These are phyloP conservation scores for Panaeolus papilionaceus DNA, from an alignment of 768 basidiomycete genomes.

Conservation along the genomic window DNA sequence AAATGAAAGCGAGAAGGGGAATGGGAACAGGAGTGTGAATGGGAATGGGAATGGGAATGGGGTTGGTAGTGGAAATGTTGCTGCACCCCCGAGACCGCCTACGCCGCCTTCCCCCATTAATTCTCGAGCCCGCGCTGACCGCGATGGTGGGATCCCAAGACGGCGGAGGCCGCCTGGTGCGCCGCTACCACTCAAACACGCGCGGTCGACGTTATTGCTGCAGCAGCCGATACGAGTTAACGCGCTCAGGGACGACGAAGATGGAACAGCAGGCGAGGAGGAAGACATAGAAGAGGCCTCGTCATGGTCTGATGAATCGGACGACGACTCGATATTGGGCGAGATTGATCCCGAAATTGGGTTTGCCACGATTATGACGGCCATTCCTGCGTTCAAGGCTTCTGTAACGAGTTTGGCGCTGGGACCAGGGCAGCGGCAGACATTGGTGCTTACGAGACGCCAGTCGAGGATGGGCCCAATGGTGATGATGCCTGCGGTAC, in stretches of 20 bases:
- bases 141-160: constrained; percentile 3
- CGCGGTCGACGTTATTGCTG: background rate
- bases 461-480: background rate
- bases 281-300: constrained; percentile 12
- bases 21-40: background rate
- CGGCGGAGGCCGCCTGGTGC: background rate
- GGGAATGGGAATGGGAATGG: background rate
- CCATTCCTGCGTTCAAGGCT: background rate
- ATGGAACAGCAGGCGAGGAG: background rate
- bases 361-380: constrained; percentile 7
- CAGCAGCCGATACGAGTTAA: background rate
- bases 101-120: background rate
- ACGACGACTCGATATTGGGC: background rate
- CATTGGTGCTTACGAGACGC: background rate
- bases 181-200: constrained; percentile 9
- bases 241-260: constrained; percentile 10
- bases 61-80: background rate
- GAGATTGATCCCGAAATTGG: background rate
- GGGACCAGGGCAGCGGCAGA: constrained; percentile 1
- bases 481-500: background rate
- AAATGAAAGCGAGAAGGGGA: constrained; percentile 5
- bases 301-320: constrained; percentile 11
- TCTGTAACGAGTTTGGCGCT: background rate
- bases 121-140: background rate
- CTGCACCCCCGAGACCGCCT: background rate